Conservation (phyloP, 1,284 basidiomycete genomes). For the Chalciporus sp. region DNA sequence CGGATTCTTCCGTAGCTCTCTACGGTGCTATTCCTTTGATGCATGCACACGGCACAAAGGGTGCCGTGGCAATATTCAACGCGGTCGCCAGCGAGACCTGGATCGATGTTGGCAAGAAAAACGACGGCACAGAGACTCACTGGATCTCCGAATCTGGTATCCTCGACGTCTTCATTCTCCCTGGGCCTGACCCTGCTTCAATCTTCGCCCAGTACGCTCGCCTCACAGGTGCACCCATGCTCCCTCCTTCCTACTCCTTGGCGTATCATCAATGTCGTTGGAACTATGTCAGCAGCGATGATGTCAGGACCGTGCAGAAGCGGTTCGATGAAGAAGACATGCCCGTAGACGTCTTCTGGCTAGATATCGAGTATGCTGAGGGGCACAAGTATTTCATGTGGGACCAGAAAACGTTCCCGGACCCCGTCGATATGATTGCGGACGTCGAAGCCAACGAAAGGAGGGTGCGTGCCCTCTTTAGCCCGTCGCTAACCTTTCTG, state of each 20-base stretch:
- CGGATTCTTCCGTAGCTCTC: conserved; percentile 88
- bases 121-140: conserved; percentile 71
- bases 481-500: not conserved
- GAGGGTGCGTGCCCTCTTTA: conserved; percentile 58
- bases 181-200: conserved; percentile 81
- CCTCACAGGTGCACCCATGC: conserved; percentile 83
- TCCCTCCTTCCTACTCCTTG: conserved; percentile 91
- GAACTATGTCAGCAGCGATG: conserved; percentile 95
- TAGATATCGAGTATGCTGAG: conserved; percentile 96
- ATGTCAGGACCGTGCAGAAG: conserved; percentile 85
- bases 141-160: conserved; percentile 98
- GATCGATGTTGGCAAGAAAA: conserved; percentile 79
- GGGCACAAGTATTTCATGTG: conserved; percentile 99
- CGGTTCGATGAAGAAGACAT: conserved; percentile 93
- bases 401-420: conserved; percentile 91
- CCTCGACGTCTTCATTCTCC: conserved; percentile 91
- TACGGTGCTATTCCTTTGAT: conserved; percentile 93
- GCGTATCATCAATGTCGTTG: conserved; percentile 98
- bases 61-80: conserved; percentile 91
- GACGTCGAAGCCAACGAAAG: conserved; percentile 85
- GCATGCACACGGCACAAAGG: conserved; percentile 86
- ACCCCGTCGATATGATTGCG: conserved; percentile 91
- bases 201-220: conserved; percentile 86
- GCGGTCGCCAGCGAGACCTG: conserved; percentile 94
- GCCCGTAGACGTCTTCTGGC: conserved; percentile 97